Conservation (phyloP, 2,329 filamentous ascomycete species). For the Lecanoromycetidae sp. region DNA sequence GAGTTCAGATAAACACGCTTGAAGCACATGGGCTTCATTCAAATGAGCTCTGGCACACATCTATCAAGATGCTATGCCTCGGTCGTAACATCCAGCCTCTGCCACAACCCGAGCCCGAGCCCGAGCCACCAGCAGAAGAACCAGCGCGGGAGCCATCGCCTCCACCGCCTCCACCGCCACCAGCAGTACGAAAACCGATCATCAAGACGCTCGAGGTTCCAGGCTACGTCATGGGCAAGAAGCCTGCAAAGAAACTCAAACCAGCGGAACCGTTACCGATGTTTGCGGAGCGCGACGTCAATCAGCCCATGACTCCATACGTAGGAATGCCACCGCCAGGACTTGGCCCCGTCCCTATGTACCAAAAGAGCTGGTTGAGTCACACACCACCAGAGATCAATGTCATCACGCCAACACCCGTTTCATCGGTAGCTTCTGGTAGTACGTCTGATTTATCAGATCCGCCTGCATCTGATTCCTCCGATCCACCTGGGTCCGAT, state of each 20-base stretch:
- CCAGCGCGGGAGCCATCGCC: no score
- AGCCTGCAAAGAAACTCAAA: conserved; percentile 5
- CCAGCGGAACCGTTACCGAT: background rate
- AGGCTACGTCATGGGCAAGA: no score
- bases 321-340: no score
- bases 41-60: conserved; percentile 30
- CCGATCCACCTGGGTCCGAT: background rate
- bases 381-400: no score
- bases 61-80: conserved; percentile 24
- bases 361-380: no score
- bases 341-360: no score
- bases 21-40: conserved; percentile 23
- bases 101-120: background rate
- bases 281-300: background rate
- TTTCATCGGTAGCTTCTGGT: no score
- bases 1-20: conserved; percentile 30
- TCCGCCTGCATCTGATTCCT: no score
- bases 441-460: no score
- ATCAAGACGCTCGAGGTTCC: conserved; percentile 9
- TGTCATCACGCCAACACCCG: background rate
- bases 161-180: background rate
- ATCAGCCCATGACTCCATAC: no score
- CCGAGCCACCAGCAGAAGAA: background rate
- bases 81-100: conserved; percentile 23
- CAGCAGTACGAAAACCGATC: conserved; percentile 7